A percentile compares a stretch with the other conserved stretches of the same genome.
Conservation (phyloP, 495 filamentous ascomycete genomes). For the Podospora fimiseda region DNA sequence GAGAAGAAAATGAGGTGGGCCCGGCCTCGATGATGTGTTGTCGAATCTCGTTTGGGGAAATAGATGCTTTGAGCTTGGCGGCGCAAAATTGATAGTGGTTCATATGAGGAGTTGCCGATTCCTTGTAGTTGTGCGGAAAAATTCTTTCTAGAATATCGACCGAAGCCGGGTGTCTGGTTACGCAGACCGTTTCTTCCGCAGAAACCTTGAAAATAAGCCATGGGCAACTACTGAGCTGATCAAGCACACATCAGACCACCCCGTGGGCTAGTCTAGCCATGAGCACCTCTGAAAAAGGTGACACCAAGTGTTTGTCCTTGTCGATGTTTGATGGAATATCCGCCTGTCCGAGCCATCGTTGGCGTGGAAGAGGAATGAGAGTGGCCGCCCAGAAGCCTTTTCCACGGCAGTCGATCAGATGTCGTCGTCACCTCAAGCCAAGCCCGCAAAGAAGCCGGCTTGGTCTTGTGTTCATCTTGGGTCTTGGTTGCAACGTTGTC, state of each 20-base stretch:
- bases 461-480: neutral
- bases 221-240: neutral
- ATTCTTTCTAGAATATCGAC: constrained; percentile 22
- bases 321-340: too few relatives aligned
- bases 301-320: too few relatives aligned
- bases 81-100: too few relatives aligned
- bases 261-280: too few relatives aligned
- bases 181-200: constrained; percentile 13
- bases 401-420: neutral
- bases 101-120: neutral
- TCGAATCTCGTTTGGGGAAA: neutral
- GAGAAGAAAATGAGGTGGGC: neutral
- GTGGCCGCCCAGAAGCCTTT: neutral
- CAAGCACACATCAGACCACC: constrained; percentile 5
- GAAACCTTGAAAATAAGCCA: neutral
- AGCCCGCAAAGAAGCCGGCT: neutral
- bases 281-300: too few relatives aligned
- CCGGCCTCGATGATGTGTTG: neutral
- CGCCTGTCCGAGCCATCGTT: neutral
- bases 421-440: neutral
- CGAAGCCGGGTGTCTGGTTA: constrained; percentile 18
- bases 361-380: neutral
- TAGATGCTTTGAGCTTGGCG: neutral
- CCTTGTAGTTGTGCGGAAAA: constrained; percentile 9
- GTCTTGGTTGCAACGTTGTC: neutral